Evolutionary conservation across 2,329 filamentous ascomycete genomes (phyloP).

Genomic region (Pseudopyrenochaeta lycopersici): DNA sequence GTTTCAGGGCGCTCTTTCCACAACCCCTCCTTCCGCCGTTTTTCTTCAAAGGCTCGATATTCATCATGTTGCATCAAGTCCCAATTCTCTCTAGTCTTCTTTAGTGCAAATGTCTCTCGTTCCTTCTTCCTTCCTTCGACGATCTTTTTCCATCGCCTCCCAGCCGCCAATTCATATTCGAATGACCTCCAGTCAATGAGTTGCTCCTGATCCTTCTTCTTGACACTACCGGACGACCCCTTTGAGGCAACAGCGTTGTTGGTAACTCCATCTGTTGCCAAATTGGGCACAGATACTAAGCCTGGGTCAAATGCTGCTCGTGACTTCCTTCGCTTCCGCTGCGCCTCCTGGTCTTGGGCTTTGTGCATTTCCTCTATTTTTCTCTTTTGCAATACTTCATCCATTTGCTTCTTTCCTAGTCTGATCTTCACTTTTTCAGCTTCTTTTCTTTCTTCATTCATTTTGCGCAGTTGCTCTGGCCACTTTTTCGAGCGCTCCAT

Average conservation of each 20-base stretch:
- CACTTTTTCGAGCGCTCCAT: neutral
- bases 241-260: neutral
- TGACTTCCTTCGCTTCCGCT: neutral
- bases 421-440: neutral
- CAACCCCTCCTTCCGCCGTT: neutral
- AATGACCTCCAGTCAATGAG: constrained; percentile 9
- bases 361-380: neutral
- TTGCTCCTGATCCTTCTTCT: neutral
- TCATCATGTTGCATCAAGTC: neutral
- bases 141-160: constrained; percentile 3
- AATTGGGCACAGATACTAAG: neutral
- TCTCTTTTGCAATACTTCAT: neutral
- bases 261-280: neutral
- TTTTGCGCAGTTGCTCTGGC: neutral
- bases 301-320: neutral
- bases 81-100: neutral
- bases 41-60: neutral
- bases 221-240: neutral
- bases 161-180: neutral
- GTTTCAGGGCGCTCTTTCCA: neutral
- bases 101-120: neutral
- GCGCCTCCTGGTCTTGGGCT: neutral
- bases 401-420: neutral
- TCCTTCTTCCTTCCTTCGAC: neutral
- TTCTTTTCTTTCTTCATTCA: neutral